Conservation (phyloP, 495 filamentous ascomycete genomes). For the Friedmanniomyces endolithicus region DNA sequence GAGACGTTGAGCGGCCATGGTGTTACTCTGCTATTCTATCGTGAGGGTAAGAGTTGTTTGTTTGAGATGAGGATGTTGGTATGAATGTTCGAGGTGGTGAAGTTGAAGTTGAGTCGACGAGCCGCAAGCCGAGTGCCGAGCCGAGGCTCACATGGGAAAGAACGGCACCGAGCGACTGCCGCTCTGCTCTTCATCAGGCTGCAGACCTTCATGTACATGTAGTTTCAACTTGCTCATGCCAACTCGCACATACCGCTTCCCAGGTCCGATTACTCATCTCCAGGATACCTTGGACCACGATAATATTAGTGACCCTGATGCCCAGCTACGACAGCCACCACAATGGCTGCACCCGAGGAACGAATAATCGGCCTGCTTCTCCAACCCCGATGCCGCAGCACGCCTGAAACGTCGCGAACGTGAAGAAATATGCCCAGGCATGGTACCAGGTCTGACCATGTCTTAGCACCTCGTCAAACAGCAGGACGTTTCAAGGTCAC, state of each 20-base stretch:
- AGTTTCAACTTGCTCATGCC: too few species aligned
- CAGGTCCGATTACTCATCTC: not conserved
- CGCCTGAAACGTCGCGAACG: conserved; percentile 2
- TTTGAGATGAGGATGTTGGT: not conserved
- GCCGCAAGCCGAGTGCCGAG: not conserved
- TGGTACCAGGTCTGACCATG: conserved; percentile 9
- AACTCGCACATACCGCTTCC: not conserved
- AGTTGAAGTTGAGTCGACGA: not conserved
- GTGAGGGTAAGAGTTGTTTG: not conserved
- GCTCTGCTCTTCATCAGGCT: not conserved
- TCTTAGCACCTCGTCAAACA: conserved; percentile 3
- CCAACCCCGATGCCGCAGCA: conserved; percentile 4
- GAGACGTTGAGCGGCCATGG: conserved; percentile 77
- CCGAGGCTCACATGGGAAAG: not conserved
- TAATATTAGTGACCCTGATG: not conserved
- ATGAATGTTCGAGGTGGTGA: not conserved
- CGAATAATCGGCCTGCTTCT: not conserved
- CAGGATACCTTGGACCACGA: not conserved
- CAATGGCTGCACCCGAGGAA: not conserved
- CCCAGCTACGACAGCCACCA: not conserved
- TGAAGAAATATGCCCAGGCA: conserved; percentile 9
- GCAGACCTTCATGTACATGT: too few species aligned
- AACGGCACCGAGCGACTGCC: not conserved
- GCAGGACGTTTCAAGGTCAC: conserved; percentile 5
- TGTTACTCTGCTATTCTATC: conserved; percentile 14